Percentiles rank a stretch among this genome's conserved stretches.
Conservation (phyloP, 164 flowering plant species). For the Aristolochia californica region DNA sequence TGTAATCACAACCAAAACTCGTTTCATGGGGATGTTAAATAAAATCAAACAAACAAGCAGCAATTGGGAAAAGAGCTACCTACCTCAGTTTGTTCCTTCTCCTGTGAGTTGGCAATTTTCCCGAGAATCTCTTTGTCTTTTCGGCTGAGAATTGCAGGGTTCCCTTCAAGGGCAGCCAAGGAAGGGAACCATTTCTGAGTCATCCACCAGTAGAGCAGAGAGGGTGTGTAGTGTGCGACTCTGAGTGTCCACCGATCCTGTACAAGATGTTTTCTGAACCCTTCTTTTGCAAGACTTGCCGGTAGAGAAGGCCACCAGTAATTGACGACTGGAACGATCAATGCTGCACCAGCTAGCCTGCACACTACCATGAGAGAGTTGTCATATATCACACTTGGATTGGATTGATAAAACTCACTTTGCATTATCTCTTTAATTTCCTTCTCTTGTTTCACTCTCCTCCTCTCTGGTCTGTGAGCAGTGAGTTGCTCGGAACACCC, state of each 20-base stretch:
- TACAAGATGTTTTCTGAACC: constrained; percentile 8
- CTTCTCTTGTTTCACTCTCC: background rate
- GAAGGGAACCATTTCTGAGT: constrained; percentile 36
- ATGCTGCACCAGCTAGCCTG: constrained; percentile 37
- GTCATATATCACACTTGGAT: background rate
- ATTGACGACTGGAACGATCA: constrained; percentile 32
- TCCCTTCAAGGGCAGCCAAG: constrained; percentile 8
- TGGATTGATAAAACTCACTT: too few species aligned
- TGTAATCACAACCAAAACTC: background rate
- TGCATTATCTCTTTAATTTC: background rate
- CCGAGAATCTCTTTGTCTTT: constrained; percentile 10
- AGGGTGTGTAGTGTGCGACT: constrained; percentile 25
- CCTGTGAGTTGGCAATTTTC: background rate
- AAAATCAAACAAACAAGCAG: background rate
- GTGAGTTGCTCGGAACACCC: background rate
- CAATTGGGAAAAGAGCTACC: too few species aligned
- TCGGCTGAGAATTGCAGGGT: constrained; percentile 12
- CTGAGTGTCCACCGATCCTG: constrained; percentile 24
- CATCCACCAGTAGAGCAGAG: constrained; percentile 29
- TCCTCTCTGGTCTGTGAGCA: background rate
- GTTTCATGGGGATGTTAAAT: background rate
- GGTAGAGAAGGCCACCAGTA: constrained; percentile 44
- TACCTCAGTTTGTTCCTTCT: background rate
- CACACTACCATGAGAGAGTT: constrained; percentile 1
- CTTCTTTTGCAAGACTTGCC: constrained; percentile 6